phyloP scores from a whole-genome alignment of 257 asterid genomes.

The Cruciata laevipes region DNA sequence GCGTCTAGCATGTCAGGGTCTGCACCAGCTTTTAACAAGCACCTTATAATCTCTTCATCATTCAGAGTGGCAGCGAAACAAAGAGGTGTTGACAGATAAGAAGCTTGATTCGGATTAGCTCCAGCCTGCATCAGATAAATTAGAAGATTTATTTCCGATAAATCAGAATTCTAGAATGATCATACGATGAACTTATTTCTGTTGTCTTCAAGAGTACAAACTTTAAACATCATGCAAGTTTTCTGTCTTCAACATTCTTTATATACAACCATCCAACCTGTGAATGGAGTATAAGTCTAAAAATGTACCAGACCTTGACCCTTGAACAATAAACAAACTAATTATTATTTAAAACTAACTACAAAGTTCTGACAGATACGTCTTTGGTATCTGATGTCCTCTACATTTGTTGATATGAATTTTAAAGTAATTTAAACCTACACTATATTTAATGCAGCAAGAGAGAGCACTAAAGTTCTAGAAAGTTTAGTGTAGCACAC shows the following conservation, averaged over 20 bases:
- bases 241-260: background rate
- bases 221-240: background rate
- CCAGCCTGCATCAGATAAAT: slow-evolving; percentile 4
- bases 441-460: background rate
- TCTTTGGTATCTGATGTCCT: background rate
- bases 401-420: background rate
- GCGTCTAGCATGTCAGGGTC: slow-evolving; percentile 6
- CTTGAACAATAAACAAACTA: background rate
- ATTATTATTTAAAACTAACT: too few relatives aligned
- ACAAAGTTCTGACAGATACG: background rate
- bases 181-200: background rate
- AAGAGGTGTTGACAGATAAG: slow-evolving; percentile 3
- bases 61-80: background rate
- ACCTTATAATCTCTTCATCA: background rate
- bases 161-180: background rate
- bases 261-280: background rate
- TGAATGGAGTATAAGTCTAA: background rate
- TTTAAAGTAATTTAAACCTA: background rate
- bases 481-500: background rate
- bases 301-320: background rate
- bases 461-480: background rate
- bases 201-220: too few relatives aligned
- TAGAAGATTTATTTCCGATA: background rate
- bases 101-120: slow-evolving; percentile 9
- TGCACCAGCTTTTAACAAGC: slow-evolving; percentile 9